phyloP scores from a whole-genome alignment of 148 eudicot genomes.

The Vaccinium myrtillus region DNA sequence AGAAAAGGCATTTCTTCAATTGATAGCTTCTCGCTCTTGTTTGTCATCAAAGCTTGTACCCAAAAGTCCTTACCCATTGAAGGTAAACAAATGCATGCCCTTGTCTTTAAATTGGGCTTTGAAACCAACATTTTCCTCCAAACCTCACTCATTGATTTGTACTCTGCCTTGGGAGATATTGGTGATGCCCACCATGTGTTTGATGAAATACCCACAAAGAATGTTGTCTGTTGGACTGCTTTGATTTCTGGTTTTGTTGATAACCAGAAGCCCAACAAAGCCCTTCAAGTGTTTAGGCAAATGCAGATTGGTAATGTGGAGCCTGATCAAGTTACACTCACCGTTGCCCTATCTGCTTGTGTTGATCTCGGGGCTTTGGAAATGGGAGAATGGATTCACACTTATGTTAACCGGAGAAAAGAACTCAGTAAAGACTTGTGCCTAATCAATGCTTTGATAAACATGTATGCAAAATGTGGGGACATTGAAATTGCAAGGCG shows the following conservation, averaged over 20 bases:
- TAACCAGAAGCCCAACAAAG: conserved; percentile 31
- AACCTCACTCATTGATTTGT: conserved; percentile 35
- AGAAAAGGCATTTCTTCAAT: conserved; percentile 33
- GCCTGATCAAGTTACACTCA: conserved; percentile 45
- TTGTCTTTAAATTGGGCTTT: conserved; percentile 30
- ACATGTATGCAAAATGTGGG: conserved; percentile 54
- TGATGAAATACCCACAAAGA: conserved; percentile 40
- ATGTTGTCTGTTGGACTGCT: conserved; percentile 44
- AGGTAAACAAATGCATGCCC: conserved; percentile 35
- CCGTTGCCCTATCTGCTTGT: conserved; percentile 42
- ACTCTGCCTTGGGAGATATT: conserved; percentile 28
- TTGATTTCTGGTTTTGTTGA: conserved; percentile 37
- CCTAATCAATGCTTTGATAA: conserved; percentile 32
- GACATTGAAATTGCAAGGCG: conserved; percentile 29
- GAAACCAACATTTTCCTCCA: conserved; percentile 34
- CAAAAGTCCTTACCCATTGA: conserved; percentile 21
- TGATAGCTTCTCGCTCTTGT: conserved; percentile 43
- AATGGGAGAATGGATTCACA: conserved; percentile 40
- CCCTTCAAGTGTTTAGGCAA: conserved; percentile 32
- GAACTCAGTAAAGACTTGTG: conserved; percentile 27
- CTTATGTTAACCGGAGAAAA: conserved; percentile 17
- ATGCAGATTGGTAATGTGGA: conserved; percentile 32
- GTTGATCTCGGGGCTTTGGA: conserved; percentile 45
- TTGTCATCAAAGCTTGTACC: conserved; percentile 37
- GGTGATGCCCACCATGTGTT: conserved; percentile 36